Evolutionary conservation across 371 early-diverging fungal genomes (phyloP).

Genomic region (Rhizomucor miehei): DNA sequence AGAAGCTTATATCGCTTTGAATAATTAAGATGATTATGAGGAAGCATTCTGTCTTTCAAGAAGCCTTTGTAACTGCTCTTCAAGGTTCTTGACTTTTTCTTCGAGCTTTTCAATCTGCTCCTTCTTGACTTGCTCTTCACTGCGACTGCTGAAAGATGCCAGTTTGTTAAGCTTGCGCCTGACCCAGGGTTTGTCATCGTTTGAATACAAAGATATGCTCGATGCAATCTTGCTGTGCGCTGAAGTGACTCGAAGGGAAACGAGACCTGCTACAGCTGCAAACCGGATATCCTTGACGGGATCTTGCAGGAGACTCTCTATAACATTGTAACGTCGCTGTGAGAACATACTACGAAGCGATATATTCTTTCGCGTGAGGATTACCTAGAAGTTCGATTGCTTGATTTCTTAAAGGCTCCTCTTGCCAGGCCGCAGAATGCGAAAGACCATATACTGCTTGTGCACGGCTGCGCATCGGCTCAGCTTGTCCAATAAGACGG

Average conservation of each 20-base stretch:
- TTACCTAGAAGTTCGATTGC: conserved; percentile 31
- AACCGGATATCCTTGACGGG: conserved; percentile 17
- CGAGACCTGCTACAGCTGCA: conserved; percentile 24
- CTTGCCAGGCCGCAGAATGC: conserved; percentile 38
- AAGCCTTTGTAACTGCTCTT: conserved; percentile 18
- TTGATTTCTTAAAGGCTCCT: conserved; percentile 9
- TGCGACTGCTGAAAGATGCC: neutral
- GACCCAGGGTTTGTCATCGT: conserved; percentile 30
- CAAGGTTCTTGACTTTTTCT: conserved; percentile 41
- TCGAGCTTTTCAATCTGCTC: conserved; percentile 48
- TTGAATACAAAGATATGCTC: conserved; percentile 21
- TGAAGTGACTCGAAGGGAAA: conserved; percentile 20
- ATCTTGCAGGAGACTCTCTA: conserved; percentile 31
- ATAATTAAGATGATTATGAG: too few relatives aligned
- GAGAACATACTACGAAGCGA: too few relatives aligned
- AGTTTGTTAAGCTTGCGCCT: conserved; percentile 20
- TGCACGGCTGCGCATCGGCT: conserved; percentile 30
- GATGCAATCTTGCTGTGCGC: conserved; percentile 12
- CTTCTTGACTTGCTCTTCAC: conserved; percentile 20
- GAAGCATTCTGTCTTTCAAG: neutral
- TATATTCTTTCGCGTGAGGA: neutral
- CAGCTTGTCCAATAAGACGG: conserved; percentile 24
- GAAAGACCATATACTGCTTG: conserved; percentile 26
- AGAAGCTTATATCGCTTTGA: too few relatives aligned
- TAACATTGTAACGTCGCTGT: neutral